Evolutionary conservation across 495 filamentous ascomycete genomes (phyloP), one percentile per base, ranked within the genome.

Genomic region (Acidomyces sp.): DNA sequence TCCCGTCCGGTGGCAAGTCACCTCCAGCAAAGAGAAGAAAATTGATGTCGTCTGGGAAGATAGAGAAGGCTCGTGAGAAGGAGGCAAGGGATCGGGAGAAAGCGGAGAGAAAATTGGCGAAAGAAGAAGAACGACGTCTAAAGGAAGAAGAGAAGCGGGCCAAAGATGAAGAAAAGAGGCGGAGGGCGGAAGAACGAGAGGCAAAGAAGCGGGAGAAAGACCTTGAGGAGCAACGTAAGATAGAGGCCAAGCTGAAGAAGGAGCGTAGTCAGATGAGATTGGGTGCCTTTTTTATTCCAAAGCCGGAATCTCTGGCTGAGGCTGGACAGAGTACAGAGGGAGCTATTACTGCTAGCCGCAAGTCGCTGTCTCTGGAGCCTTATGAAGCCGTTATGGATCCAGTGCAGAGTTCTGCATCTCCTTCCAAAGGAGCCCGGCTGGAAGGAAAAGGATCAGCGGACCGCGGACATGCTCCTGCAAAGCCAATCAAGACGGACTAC

Each of bases 221-320:
- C 3, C 29, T 44, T 29, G 67, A 81, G 59, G 73, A 72, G 52
- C 64, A 60, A 49, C 68, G 68, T 17, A 77, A 69, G 43, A 71
- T 80, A 37, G 72, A 77, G 36, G 80, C 78, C 45, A 78, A 74
- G 55, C 65, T 62, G 45, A 85, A 81, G 58, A 85, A 88, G 55
- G 70, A 75, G 16, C 70, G 61, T 47, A 71, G 43, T 15, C 48
- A 55, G 37, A 45, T 52, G 52, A 45, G 45, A 37, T 31, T 52
- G 0, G 49, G 34, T 15, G 38, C 48, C 2, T 52, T 52, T 34
- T 55, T 55, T 27, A 26, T 17, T 13, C 18, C 18, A 25, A 46
- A 41, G 19, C 45, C 52, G 4, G 25, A 24, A 11, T 45, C 45
- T 30, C 46, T 40, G 4, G 28, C 22, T 2, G 46, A 46, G 27